Evolutionary conservation across 257 asterid species (phyloP), one percentile per base, ranked within the genome.

Genomic region (Gentiana straminea): DNA sequence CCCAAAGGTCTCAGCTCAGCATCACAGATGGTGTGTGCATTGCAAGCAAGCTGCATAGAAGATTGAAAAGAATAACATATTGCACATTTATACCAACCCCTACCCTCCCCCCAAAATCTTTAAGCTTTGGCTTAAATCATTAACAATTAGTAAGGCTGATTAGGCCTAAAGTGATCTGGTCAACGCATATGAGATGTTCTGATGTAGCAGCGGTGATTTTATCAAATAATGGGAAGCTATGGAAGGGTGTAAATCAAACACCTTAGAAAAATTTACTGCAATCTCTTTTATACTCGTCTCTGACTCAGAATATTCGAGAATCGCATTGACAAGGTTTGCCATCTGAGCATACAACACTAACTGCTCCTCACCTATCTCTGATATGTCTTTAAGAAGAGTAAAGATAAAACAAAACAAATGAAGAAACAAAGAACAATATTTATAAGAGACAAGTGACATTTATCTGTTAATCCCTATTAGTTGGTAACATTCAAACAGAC

Each of bases 1-100:
- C 90, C 98, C 63, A 78, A 76, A 61, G 98, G 94, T 73, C 84
- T 83, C 76, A 92, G 73, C 75, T 88, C 98, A 65, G 82, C 65
- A 37, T 92, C 97, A 77, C 95, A 88, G 60, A 92, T 81, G 49
- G 94, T 79, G 78, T 92, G 98, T 33, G 98, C 98, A 78, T 92
- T 92, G 89, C 98, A 92, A 36, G 98, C 91, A 69, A 92, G 74
- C 98, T 92, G 81, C 74, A 68, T 4, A 38, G 61, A 52, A 45
- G 49, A 8, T 46, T 46, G 39, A 33, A 55, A 36, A 35, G 45
- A 1, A 62, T 3, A 57, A 34, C 46, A 41, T 10, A 41, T 4
- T 10, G 9, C 9, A 41, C 46, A 41, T 41, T 41, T 10, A 24
- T 24, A 24, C 24, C 24, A 24, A 24, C 24, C 24, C 24, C 24